Conservation (phyloP, 73 alveolate genomes). For the Paramecium tetraurelia region DNA sequence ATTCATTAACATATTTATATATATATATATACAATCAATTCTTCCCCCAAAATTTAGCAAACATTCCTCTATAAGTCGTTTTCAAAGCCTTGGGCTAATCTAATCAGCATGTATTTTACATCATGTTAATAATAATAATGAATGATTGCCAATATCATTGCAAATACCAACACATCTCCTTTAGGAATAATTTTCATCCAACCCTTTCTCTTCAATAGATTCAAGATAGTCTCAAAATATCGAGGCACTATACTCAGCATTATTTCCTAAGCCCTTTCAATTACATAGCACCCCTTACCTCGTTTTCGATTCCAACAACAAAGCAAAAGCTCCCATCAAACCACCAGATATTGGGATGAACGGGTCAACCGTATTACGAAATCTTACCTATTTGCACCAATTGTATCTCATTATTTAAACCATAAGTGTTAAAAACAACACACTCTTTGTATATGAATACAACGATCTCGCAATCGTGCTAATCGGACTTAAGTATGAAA, state of each 20-base stretch:
- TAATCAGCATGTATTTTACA: background rate
- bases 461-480: background rate
- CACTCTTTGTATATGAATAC: background rate
- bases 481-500: background rate
- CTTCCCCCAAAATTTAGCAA: background rate
- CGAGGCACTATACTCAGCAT: background rate
- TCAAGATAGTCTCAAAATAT: background rate
- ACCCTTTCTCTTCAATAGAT: background rate
- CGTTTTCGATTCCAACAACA: background rate
- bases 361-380: background rate
- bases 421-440: background rate
- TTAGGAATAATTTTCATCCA: background rate
- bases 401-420: background rate
- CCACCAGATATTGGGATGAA: constrained; percentile 15
- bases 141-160: background rate
- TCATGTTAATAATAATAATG: constrained; percentile 18
- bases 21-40: background rate
- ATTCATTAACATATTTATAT: background rate
- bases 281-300: background rate
- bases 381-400: background rate
- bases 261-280: background rate
- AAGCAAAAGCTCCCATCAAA: background rate
- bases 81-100: background rate
- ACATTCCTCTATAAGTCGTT: background rate
- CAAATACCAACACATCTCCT: constrained; percentile 32